These are phyloP conservation scores for Austroboletus niveus DNA, from an alignment of 1,284 basidiomycete species.

Conservation along the genomic window DNA sequence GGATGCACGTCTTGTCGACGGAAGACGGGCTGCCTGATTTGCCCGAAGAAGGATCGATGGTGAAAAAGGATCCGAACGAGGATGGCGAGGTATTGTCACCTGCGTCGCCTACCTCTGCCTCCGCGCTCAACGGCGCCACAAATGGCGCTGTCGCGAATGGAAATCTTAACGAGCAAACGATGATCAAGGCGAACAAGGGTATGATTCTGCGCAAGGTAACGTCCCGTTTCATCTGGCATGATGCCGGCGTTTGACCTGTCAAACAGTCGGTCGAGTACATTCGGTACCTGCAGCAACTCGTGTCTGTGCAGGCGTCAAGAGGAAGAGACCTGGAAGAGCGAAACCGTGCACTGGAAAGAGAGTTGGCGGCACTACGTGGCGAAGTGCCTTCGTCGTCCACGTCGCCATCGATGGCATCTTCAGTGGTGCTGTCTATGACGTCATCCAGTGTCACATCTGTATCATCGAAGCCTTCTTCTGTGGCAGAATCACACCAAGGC, in stretches of 20 bases:
- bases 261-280: constrained; percentile 80
- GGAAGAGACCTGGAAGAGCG: constrained; percentile 70
- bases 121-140: background rate
- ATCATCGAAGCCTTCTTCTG: constrained; percentile 16
- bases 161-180: constrained; percentile 30
- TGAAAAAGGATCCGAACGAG: constrained; percentile 35
- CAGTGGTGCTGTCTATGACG: constrained; percentile 18
- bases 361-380: constrained; percentile 23
- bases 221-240: background rate
- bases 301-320: constrained; percentile 70
- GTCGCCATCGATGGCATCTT: constrained; percentile 20
- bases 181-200: constrained; percentile 84
- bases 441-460: constrained; percentile 2
- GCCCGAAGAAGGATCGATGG: constrained; percentile 29
- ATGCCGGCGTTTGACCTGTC: constrained; percentile 6
- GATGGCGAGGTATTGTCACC: constrained; percentile 21
- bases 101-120: constrained; percentile 12
- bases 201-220: constrained; percentile 74
- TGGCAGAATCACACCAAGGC: background rate
- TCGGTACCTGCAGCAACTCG: constrained; percentile 81
- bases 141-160: constrained; percentile 4
- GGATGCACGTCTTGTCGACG: constrained; percentile 24
- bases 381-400: constrained; percentile 13
- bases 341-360: constrained; percentile 28
- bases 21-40: constrained; percentile 31